phyloP scores from a whole-genome alignment of 495 filamentous ascomycete species.

The Oleoguttula mirabilis region DNA sequence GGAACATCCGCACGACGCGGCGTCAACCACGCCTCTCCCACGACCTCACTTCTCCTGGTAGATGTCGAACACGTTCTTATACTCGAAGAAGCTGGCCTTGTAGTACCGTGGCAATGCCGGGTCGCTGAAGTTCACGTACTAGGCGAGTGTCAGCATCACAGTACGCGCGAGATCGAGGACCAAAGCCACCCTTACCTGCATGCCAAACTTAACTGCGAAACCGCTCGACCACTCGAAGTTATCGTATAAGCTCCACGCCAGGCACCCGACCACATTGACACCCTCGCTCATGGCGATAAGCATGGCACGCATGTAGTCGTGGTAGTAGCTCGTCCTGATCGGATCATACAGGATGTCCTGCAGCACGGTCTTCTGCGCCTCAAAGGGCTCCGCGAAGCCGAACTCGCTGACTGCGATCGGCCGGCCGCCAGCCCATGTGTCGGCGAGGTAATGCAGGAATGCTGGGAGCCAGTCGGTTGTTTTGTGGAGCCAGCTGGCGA shows the following conservation, averaged over 20 bases:
- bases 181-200: too few species aligned
- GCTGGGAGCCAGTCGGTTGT: constrained; percentile 26
- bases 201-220: constrained; percentile 12
- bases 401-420: constrained; percentile 24
- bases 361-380: constrained; percentile 18
- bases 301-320: constrained; percentile 24
- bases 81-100: constrained; percentile 30
- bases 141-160: too few species aligned
- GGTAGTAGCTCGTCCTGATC: constrained; percentile 23
- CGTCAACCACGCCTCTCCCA: too few species aligned
- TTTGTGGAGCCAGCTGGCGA: constrained; percentile 24
- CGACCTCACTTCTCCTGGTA: constrained; percentile 25
- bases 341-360: constrained; percentile 25
- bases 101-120: constrained; percentile 25
- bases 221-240: constrained; percentile 23
- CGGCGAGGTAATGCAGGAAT: constrained; percentile 26
- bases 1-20: too few species aligned
- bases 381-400: constrained; percentile 26
- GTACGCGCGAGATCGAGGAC: too few species aligned
- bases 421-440: constrained; percentile 24
- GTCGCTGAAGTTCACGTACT: constrained; percentile 29
- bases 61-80: constrained; percentile 24
- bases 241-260: constrained; percentile 28
- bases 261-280: constrained; percentile 24
- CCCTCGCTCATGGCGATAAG: constrained; percentile 27